Conservation (phyloP, 345 rosid genomes). For the Balakata baccata region DNA sequence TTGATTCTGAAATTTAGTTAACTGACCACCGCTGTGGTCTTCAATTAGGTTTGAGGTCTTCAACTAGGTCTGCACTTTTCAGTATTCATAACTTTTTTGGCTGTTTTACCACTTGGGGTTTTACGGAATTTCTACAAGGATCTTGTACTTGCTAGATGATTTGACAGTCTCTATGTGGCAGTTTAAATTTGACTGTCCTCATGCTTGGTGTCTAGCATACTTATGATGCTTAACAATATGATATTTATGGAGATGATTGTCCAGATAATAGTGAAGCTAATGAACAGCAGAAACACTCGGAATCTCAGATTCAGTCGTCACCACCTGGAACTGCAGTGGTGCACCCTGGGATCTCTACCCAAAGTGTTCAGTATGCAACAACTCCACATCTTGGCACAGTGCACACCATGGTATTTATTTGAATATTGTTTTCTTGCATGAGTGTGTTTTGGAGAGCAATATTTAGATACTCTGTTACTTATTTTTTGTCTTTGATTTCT, state of each 20-base stretch:
- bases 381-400: constrained; percentile 47
- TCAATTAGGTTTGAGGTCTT: neutral
- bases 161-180: neutral
- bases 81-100: neutral
- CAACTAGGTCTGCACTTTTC: too few relatives aligned
- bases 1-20: neutral
- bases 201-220: neutral
- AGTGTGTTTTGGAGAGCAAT: neutral
- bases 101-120: neutral
- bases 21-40: neutral
- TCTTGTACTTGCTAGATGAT: neutral
- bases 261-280: constrained; percentile 60
- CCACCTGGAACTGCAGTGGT: constrained; percentile 45
- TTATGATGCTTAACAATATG: constrained; percentile 7
- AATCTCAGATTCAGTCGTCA: constrained; percentile 42
- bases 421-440: neutral
- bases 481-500: neutral
- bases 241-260: constrained; percentile 13
- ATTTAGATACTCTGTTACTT: too few relatives aligned
- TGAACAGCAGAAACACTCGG: constrained; percentile 61
- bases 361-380: constrained; percentile 46
- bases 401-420: constrained; percentile 53
- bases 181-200: neutral
- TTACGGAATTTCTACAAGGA: neutral
- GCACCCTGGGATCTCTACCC: constrained; percentile 47